A percentile compares a stretch with the other conserved stretches of the same genome.
phyloP scores from a whole-genome alignment of 139 green algal species.

The Chlamydomonas sp. region DNA sequence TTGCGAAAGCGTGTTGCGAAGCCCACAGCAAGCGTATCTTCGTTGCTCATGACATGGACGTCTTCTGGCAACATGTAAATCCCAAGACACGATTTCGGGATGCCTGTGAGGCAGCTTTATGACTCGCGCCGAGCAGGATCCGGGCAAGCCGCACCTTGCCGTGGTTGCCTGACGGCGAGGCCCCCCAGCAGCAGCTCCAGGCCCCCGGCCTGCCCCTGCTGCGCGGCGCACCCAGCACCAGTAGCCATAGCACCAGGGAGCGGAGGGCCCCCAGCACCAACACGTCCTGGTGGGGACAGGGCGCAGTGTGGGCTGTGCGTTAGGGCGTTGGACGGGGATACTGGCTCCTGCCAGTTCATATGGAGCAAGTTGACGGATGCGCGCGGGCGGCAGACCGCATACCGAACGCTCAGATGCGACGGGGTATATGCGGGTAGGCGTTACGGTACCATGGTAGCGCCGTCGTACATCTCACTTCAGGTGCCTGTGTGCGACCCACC shows the following conservation, averaged over 20 bases:
- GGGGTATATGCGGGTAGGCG: background rate
- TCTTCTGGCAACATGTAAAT: no score
- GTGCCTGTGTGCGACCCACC: conserved; percentile 11
- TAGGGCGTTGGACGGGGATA: background rate
- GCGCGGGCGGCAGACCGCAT: background rate
- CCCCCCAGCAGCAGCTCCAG: background rate
- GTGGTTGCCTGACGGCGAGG: background rate
- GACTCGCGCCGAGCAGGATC: no score
- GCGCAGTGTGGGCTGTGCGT: no score
- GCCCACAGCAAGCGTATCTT: no score
- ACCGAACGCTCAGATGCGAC: background rate
- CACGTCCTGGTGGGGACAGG: conserved; percentile 15
- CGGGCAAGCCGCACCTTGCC: background rate
- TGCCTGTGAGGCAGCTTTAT: no score
- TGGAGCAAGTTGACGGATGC: background rate
- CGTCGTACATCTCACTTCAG: background rate
- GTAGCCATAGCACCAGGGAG: background rate
- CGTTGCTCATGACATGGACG: no score
- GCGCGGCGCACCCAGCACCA: background rate
- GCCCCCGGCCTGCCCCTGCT: background rate
- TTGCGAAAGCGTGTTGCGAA: no score
- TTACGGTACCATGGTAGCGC: no score
- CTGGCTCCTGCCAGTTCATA: no score
- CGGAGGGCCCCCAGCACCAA: background rate
- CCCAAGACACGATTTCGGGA: no score